Conservation (phyloP, 176 grass and related monocot genomes). For the Oryza coarctata region DNA sequence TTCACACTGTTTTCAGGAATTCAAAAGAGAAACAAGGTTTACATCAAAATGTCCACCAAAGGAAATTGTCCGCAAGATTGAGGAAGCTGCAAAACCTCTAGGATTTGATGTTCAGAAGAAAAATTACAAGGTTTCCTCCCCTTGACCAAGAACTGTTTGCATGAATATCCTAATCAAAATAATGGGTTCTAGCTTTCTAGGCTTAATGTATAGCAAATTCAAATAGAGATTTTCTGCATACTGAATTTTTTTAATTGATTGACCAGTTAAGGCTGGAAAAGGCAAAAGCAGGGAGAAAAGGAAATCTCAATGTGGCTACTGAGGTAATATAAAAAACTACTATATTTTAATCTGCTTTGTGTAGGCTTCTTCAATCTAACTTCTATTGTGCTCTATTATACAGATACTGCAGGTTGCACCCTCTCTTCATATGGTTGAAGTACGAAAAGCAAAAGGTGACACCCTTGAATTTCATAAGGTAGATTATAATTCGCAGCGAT, state of each 20-base stretch:
- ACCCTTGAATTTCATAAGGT: conserved; percentile 98
- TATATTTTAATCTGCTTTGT: conserved; percentile 9
- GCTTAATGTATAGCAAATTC: neutral
- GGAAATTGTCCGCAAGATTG: conserved; percentile 93
- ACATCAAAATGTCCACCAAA: conserved; percentile 85
- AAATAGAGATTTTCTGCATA: neutral
- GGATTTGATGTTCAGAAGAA: conserved; percentile 95
- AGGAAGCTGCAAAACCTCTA: conserved; percentile 98
- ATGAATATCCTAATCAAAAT: neutral
- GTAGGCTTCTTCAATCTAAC: neutral
- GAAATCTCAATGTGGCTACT: conserved; percentile 92
- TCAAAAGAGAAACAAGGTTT: conserved; percentile 93
- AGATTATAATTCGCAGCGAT: neutral
- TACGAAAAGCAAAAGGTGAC: conserved; percentile 88
- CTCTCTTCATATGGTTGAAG: conserved; percentile 92
- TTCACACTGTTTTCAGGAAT: conserved; percentile 53
- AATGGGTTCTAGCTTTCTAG: neutral
- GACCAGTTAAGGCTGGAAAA: conserved; percentile 79
- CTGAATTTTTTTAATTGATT: conserved; percentile 30
- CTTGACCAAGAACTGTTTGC: neutral
- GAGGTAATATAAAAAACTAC: conserved; percentile 49
- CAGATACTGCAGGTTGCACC: conserved; percentile 94
- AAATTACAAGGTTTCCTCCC: conserved; percentile 77
- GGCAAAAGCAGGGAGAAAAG: conserved; percentile 86
- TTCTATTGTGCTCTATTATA: conserved; percentile 30